Conservation (phyloP, 176 grass and related monocot species). For the Lolium perenne region DNA sequence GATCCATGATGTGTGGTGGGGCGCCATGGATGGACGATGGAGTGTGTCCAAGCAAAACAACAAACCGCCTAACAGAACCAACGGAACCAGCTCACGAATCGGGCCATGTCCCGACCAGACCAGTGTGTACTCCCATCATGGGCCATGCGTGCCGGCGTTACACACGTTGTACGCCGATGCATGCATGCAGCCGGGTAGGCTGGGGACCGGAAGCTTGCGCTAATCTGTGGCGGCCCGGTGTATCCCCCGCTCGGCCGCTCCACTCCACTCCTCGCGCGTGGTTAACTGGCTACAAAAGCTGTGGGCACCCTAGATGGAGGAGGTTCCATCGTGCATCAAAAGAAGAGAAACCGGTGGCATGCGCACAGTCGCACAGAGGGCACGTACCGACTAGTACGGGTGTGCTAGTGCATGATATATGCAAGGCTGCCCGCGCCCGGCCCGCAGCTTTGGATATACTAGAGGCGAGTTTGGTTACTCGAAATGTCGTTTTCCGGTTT, state of each 20-base stretch:
- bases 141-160: conserved; percentile 6
- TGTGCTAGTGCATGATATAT: too few relatives aligned
- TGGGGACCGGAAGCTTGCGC: conserved; percentile 9
- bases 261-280: not conserved
- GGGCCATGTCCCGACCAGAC: not conserved
- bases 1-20: not conserved
- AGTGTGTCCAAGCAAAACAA: conserved; percentile 45
- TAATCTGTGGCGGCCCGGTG: too few relatives aligned
- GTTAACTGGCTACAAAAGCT: too few relatives aligned
- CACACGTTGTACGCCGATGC: not conserved
- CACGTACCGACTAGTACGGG: too few relatives aligned
- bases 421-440: too few relatives aligned
- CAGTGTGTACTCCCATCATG: conserved; percentile 18
- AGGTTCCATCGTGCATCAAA: too few relatives aligned
- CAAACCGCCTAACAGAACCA: conserved; percentile 41
- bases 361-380: too few relatives aligned
- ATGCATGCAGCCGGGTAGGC: not conserved
- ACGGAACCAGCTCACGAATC: not conserved
- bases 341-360: too few relatives aligned
- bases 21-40: not conserved
- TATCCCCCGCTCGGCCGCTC: too few relatives aligned
- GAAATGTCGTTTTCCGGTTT: too few relatives aligned
- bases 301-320: not conserved
- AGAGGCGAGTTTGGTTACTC: too few relatives aligned
- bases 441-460: too few relatives aligned